These are phyloP conservation scores for Aspergillus kassunensis DNA, from an alignment of 495 filamentous ascomycete species.

Conservation along the genomic window DNA sequence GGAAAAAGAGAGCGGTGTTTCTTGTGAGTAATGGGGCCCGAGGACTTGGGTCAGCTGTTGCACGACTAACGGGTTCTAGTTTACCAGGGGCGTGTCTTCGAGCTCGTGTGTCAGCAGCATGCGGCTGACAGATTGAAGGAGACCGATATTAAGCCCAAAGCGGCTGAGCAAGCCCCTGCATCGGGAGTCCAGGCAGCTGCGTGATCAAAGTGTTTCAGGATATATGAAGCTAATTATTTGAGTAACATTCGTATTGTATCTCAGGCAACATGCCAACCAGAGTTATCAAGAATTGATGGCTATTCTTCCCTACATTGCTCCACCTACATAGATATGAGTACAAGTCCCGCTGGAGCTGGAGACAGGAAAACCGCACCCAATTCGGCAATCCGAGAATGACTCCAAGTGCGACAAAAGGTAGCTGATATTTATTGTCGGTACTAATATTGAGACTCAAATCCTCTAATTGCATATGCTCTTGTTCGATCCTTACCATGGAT, in stretches of 20 bases:
- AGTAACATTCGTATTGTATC: background rate
- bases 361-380: slow-evolving; percentile 15
- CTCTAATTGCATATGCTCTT: too few species aligned
- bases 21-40: background rate
- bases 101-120: slow-evolving; percentile 50
- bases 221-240: too few species aligned
- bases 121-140: slow-evolving; percentile 27
- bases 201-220: slow-evolving; percentile 15
- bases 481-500: too few species aligned
- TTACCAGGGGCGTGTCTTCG: slow-evolving; percentile 54
- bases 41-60: background rate
- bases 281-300: background rate
- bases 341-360: background rate
- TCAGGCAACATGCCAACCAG: background rate
- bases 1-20: slow-evolving; percentile 48
- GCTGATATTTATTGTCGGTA: too few species aligned
- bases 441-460: too few species aligned
- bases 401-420: too few species aligned
- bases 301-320: background rate
- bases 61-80: slow-evolving; percentile 23
- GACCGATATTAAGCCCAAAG: too few species aligned
- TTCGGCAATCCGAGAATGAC: slow-evolving; percentile 16
- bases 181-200: slow-evolving; percentile 26
- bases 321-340: too few species aligned
- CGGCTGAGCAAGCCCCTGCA: too few species aligned